Base-by-base conservation (phyloP, 1,284 basidiomycete species). In the Calocybe gambosa region DNA sequence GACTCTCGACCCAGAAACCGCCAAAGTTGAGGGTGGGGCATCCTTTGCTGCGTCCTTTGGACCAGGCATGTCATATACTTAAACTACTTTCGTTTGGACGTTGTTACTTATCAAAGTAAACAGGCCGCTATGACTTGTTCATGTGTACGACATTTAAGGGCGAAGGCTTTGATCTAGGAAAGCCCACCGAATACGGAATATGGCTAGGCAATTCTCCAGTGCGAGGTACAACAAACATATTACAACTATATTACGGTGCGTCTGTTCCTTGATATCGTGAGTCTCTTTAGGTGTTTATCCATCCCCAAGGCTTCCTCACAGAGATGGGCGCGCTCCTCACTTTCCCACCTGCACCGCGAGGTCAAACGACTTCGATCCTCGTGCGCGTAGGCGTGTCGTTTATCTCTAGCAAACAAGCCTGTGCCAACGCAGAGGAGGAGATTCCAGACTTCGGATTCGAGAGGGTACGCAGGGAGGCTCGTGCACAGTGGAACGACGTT, bases 111-210 rank as follows among this genome's bases (percentile, higher is more conserved):
- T 31, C 29, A n/a, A n/a, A n/a, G n/a, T n/a, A n/a, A 23, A n/a
- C n/a, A 66, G 78, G 75, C 1, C 61, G 76, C 15, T 83, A 80
- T 54, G 65, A 64, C n/a, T 75, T 73, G 0, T 82, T 73, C 53
- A 74, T 76, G 0, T 82, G 80, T 51, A 73, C 78, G 1, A 77
- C 79, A 46, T 82, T 82, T 62, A 69, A 71, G 49, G 77, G 77
- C 2, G 71, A 74, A 23, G 77, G 75, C 0, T 78, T 72, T 44
- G 60, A 68, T 2, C 62, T 79, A 18, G 63, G 62, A 4, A 58
- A 63, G 18, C 69, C 67, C 0, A 68, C 62, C 1, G 78, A 83
- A 59, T 80, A 71, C 53, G 80, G 80, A 0, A 69, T 71, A 0
- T 83, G 74, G 69, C 60, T 76, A 23, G 73, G 67, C 0, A 68